phyloP scores from a whole-genome alignment of 2,329 filamentous ascomycete genomes.

The Endothia cerciana region DNA sequence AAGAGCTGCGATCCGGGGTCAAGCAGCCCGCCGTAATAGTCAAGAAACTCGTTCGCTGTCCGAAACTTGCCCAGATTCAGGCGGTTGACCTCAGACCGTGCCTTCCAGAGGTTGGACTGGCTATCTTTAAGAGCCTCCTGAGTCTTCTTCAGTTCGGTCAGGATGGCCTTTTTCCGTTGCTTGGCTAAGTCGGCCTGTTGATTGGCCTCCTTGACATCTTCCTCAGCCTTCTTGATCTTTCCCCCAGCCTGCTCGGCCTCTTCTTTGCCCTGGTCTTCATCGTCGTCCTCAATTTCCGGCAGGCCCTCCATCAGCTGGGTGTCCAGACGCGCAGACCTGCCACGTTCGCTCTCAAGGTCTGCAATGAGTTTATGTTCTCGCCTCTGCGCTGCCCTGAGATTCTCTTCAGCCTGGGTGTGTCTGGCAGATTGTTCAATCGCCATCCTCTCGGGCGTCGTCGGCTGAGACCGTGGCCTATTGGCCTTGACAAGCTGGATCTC shows the following conservation, averaged over 20 bases:
- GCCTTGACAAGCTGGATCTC: neutral
- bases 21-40: neutral
- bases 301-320: slow-evolving; percentile 8
- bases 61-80: slow-evolving; percentile 2
- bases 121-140: neutral
- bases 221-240: neutral
- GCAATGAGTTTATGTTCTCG: neutral
- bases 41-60: neutral
- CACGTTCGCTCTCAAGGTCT: slow-evolving; percentile 4
- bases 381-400: neutral
- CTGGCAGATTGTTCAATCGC: neutral
- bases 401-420: neutral
- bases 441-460: neutral
- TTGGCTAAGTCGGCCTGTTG: neutral
- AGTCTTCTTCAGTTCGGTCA: slow-evolving; percentile 5
- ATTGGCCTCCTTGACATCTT: neutral
- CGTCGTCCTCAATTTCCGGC: neutral
- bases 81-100: slow-evolving; percentile 5
- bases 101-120: slow-evolving; percentile 1
- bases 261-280: neutral
- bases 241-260: too few species aligned
- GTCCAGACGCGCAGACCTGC: neutral
- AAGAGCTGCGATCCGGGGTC: slow-evolving; percentile 4
- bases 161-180: neutral
- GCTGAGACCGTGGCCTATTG: neutral